These are phyloP conservation scores for Bassia scoparia DNA, from an alignment of 148 eudicot genomes.

Conservation along the genomic window DNA sequence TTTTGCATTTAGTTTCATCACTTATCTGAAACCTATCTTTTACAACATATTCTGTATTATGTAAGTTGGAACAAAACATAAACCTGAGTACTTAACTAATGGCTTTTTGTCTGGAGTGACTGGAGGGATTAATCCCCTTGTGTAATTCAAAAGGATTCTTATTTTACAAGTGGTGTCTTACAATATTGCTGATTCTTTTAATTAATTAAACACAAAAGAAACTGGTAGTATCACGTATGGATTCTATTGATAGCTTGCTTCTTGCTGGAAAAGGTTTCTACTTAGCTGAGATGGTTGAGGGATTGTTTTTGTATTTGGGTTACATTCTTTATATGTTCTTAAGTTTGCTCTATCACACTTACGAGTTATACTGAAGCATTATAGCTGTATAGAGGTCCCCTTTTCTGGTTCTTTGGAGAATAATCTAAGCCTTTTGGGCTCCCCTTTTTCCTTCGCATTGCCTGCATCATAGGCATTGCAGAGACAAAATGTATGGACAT, in stretches of 20 bases:
- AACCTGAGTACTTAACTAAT: neutral
- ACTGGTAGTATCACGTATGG: neutral
- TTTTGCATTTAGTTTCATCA: constrained; percentile 4
- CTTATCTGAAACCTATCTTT: neutral
- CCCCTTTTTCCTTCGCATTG: neutral
- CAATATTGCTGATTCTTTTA: neutral
- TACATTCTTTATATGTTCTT: neutral
- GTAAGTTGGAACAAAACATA: neutral
- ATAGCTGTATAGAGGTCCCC: neutral
- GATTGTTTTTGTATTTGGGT: neutral
- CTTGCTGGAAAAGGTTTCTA: neutral
- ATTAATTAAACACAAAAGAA: neutral
- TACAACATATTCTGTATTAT: neutral
- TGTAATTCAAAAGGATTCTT: neutral
- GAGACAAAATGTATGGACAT: neutral
- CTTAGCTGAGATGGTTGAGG: neutral
- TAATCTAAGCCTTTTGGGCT: neutral
- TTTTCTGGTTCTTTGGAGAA: neutral
- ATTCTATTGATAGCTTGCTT: neutral
- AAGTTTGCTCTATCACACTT: neutral
- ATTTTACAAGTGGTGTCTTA: neutral
- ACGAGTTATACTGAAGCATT: neutral
- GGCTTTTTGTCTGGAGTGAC: too few relatives aligned
- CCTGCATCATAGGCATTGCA: neutral
- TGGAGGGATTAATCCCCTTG: neutral